Evolutionary conservation across 768 basidiomycete genomes (phyloP).

Genomic region (Chalciporus sphaerocephalus): DNA sequence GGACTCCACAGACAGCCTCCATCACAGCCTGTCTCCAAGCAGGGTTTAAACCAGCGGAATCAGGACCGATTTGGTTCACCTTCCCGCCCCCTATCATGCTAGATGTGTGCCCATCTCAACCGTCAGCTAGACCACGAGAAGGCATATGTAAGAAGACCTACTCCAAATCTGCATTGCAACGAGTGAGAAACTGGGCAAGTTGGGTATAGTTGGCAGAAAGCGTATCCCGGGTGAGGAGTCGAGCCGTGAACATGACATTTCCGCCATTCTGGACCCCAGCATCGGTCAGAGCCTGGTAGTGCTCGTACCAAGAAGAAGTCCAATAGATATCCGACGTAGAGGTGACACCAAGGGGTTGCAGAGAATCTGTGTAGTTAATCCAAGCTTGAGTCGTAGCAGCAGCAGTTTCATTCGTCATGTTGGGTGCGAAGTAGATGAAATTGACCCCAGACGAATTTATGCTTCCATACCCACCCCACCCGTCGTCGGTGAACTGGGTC

Average conservation of each 20-base stretch:
- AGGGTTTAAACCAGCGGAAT: constrained; percentile 42
- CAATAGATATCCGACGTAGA: constrained; percentile 23
- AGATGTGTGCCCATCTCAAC: constrained; percentile 5
- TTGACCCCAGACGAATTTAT: neutral
- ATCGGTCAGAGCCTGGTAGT: constrained; percentile 12
- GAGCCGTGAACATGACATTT: constrained; percentile 30
- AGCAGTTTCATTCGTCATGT: constrained; percentile 32
- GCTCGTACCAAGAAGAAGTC: constrained; percentile 24
- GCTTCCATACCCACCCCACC: constrained; percentile 41
- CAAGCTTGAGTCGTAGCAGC: constrained; percentile 33
- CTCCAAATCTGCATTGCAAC: neutral
- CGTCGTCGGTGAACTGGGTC: constrained; percentile 36
- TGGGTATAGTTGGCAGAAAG: constrained; percentile 19
- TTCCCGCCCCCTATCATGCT: constrained; percentile 45
- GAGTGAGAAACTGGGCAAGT: constrained; percentile 22
- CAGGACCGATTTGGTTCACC: constrained; percentile 33
- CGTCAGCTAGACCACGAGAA: constrained; percentile 1
- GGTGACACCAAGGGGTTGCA: constrained; percentile 16
- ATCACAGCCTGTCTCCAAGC: constrained; percentile 43
- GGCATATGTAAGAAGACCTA: constrained; percentile 3
- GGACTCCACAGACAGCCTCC: neutral
- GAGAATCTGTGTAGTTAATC: constrained; percentile 18
- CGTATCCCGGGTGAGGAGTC: constrained; percentile 32
- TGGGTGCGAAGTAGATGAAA: constrained; percentile 32
- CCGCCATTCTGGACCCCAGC: constrained; percentile 17